Base-by-base conservation (phyloP, 192 early-diverging fungal species). In the Umbelopsis isabellina region DNA sequence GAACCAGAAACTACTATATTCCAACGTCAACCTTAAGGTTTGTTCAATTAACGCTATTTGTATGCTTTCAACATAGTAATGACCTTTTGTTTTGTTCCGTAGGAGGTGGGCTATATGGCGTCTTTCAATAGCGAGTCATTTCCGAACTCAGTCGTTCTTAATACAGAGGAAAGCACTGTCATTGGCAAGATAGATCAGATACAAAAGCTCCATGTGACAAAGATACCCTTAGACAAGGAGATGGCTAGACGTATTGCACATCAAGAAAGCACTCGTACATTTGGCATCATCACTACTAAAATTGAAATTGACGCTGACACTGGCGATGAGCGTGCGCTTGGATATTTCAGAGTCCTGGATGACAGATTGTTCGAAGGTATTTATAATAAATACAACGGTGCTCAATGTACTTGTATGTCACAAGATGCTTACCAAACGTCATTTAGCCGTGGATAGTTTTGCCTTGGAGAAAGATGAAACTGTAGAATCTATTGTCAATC, bases 141-240 rank as follows among this genome's bases (percentile, higher is more conserved):
- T 35, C 82, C 86, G 1, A 75, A 83, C 37, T 83, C 86, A 0
- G 66, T 95, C 18, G 90, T 91, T 3, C 76, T 97, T 45, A 89
- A 86, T n/a, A 85, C 86, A 46, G 79, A 81, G 20, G 81, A 72
- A 13, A 70, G 79, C 0, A 79, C 97, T 12, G 82, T 83, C 47
- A 80, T 99, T 70, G 96, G 93, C 0, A 82, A 70, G 2, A 88
- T 96, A 3, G 93, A 99, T 65, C 81, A 87, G 6, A 90, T 92
- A 44, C 93, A 95, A 76, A 91, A 91, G 51, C 83, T 99, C 21
- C 97, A 99, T 70, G 82, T 95, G 49, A 85, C 85, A 12, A 90
- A 79, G 20, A 68, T 90, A 12, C 81, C 87, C 9, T 77, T 97
- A 45, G 80, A 81, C 10, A 52, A 72, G 16, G 91, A 91, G 61